Percentiles rank a stretch among this genome's conserved stretches.
phyloP scores from a whole-genome alignment of 768 basidiomycete species.

The Hericium rajendrae region DNA sequence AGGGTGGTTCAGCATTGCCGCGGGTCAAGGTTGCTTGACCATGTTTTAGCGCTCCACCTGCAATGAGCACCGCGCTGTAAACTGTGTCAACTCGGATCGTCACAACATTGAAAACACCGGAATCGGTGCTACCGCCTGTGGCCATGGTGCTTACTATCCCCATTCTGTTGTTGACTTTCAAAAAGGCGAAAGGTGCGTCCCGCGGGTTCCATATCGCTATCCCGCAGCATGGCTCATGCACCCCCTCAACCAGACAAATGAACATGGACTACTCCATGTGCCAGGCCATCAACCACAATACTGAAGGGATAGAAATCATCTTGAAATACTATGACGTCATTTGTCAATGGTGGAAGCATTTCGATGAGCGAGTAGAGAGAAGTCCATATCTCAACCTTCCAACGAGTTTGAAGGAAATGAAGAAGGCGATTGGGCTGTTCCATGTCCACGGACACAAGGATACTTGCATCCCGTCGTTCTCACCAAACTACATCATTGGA shows the following conservation, averaged over 20 bases:
- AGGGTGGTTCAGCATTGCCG: neutral
- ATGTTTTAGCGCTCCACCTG: neutral
- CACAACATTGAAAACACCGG: neutral
- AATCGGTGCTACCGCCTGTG: neutral
- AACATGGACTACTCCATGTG: neutral
- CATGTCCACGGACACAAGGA: constrained; percentile 4
- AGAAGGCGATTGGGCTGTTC: neutral
- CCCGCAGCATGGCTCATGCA: too few species aligned
- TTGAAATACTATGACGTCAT: neutral
- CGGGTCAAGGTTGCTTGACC: neutral
- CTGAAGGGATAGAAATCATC: neutral
- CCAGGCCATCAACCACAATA: neutral
- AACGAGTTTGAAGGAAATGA: neutral
- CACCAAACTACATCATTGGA: neutral
- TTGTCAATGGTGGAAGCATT: neutral
- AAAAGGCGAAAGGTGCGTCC: neutral
- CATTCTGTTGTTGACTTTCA: neutral
- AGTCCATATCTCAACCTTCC: neutral
- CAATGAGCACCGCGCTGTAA: neutral
- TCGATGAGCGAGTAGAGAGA: neutral
- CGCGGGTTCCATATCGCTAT: too few species aligned
- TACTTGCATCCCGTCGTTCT: neutral
- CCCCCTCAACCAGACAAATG: neutral
- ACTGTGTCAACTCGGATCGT: neutral
- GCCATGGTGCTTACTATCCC: neutral